phyloP scores from a whole-genome alignment of 768 basidiomycete genomes.

The Trametes villosa region DNA sequence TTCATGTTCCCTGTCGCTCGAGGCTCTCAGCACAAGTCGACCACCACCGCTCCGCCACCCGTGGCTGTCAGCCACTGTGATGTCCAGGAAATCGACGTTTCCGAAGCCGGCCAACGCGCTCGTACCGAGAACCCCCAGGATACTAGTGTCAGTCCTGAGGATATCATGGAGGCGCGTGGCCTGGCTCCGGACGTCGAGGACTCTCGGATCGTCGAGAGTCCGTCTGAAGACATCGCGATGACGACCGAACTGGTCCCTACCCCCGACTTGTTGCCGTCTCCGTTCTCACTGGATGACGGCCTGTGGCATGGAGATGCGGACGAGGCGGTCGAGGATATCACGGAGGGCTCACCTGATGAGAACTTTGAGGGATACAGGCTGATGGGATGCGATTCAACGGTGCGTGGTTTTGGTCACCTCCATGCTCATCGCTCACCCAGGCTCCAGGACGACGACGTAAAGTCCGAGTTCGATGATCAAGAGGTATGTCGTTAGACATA shows the following conservation, averaged over 20 bases:
- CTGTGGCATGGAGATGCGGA: not conserved
- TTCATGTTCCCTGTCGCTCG: conserved; percentile 8
- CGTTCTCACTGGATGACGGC: not conserved
- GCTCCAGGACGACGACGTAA: too few species aligned
- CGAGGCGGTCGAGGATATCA: not conserved
- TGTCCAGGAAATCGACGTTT: not conserved
- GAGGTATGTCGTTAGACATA: too few species aligned
- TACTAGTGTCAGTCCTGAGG: conserved; percentile 6
- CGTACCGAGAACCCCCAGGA: not conserved
- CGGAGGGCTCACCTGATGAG: too few species aligned
- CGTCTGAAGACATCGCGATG: not conserved
- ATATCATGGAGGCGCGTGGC: not conserved
- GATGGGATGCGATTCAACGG: too few species aligned
- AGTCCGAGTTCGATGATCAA: too few species aligned
- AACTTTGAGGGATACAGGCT: too few species aligned
- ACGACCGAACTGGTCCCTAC: not conserved
- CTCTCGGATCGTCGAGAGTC: not conserved
- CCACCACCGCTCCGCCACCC: not conserved
- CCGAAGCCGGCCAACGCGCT: not conserved
- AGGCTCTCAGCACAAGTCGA: not conserved
- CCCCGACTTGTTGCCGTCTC: not conserved
- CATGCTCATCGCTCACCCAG: too few species aligned
- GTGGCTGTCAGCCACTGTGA: not conserved
- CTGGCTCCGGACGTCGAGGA: not conserved
- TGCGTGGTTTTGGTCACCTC: too few species aligned